phyloP scores from a whole-genome alignment of 1,139 yeast species.

The Blastobotrys arbuscula region DNA sequence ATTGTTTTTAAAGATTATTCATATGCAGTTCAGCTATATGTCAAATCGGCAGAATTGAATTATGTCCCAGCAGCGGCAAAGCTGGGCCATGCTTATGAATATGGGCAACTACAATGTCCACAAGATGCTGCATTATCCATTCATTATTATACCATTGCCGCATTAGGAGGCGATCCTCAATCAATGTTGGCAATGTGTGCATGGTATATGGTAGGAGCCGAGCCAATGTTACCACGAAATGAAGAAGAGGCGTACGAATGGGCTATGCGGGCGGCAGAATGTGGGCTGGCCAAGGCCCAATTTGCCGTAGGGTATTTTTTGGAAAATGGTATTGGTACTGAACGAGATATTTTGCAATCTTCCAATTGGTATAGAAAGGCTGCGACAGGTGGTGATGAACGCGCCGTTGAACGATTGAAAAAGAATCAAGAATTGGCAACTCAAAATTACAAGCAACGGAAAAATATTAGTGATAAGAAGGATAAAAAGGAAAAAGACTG shows the following conservation, averaged over 20 bases:
- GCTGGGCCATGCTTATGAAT: conserved; percentile 79
- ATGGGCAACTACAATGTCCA: conserved; percentile 69
- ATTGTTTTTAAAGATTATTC: conserved; percentile 76
- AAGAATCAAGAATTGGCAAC: conserved; percentile 20
- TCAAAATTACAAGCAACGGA: conserved; percentile 14
- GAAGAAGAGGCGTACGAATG: conserved; percentile 88
- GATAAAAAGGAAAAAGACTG: conserved; percentile 35
- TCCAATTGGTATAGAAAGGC: conserved; percentile 73
- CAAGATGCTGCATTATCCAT: conserved; percentile 81
- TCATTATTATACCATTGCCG: conserved; percentile 90
- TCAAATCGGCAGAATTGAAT: conserved; percentile 86
- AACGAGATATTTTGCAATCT: conserved; percentile 50
- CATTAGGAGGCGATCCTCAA: conserved; percentile 78
- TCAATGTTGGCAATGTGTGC: conserved; percentile 95
- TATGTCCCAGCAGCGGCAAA: conserved; percentile 75
- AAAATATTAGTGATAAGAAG: conserved; percentile 12
- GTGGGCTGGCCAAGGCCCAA: conserved; percentile 77
- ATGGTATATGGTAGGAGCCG: conserved; percentile 91
- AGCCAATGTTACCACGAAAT: conserved; percentile 71
- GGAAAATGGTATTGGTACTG: conserved; percentile 86
- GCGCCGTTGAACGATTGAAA: conserved; percentile 43
- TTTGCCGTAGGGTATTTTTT: conserved; percentile 78
- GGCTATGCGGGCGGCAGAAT: conserved; percentile 81
- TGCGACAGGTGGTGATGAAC: conserved; percentile 65
- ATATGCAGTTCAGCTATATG: conserved; percentile 81